Base-by-base conservation (phyloP, 306 rosid species). In the Gynostemma pentaphyllum region DNA sequence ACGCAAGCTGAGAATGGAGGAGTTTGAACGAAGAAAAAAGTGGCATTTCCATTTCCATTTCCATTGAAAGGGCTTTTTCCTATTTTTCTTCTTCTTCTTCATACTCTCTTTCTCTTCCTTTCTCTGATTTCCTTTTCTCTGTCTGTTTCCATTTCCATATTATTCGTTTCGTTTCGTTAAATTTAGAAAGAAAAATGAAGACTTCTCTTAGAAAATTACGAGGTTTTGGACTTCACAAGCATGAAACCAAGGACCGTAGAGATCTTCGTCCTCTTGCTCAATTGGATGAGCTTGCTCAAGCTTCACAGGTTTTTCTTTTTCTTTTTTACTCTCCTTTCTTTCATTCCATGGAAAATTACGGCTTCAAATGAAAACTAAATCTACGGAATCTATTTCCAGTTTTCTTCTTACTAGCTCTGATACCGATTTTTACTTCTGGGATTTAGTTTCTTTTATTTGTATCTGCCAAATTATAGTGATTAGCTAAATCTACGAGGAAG, bases 201-300 rank as follows among this genome's bases (percentile, higher is more conserved):
- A 82, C 80, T 61, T 83, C 97, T 49, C 80, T 88, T 56, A 84
- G 73, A 64, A 94, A 86, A 75, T 49, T 94, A 72, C 77, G 94
- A 76, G 96, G 95, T 57, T 66, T 91, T 7, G 81, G 81, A 64
- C 89, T 84, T 74, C 85, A 86, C 76, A 79, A 80, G 74, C 83
- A 82, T 60, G 83, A 83, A 5, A 11, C 66, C 2, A 75, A 75
- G 77, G 85, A 67, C 51, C 72, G 70, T n/a, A 70, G 69, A 64
- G 77, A 74, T 72, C 72, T 81, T 65, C 82, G 56, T 10, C 88
- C 94, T 54, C 62, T 75, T 55, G 77, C 83, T 19, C 85, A 86
- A 78, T 65, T 83, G 54, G 91, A 86, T 29, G 97, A 94, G 83
- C 88, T 94, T n/a, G 87, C 95, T 72, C 94, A 82, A 79, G 99